Evolutionary conservation across 2,329 filamentous ascomycete genomes (phyloP), one percentile per base, ranked within the genome.

Genomic region (Fusarium falciforme): DNA sequence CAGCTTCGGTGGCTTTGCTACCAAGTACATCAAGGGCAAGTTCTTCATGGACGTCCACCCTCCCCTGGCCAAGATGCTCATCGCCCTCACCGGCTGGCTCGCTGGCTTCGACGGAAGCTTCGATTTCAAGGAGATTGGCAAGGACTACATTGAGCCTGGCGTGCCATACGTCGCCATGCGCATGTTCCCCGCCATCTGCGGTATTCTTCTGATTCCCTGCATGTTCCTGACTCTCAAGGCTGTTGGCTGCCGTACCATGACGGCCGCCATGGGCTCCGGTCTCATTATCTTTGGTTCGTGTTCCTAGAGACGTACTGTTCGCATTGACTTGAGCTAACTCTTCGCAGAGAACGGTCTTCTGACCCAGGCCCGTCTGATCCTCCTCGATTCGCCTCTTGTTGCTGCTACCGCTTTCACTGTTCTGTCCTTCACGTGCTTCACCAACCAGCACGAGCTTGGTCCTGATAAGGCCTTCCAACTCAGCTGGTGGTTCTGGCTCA

Each of bases 21-120:
- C 93, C 78, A 99, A 99, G 85, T 99, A 99, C 84, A 98, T 99
- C 89, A 98, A 99, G 88, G 96, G 96, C 80, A 93, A 89, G 82
- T 99, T 99, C 89, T 99, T 99, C 84, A 99, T 99, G 96, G 96
- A 99, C 82, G 96, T 99, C n/a, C 96, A 99, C 82, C 96, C 96
- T 35, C 96, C 96, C 54, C 89, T 99, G 70, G 96, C 96, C 76
- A 99, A 99, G 87, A 91, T 99, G 82, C 91, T 99, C 77, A 96
- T 99, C 79, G 97, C 96, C 61, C 90, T 99, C 70, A 95, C 95
- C 73, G 96, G 96, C 77, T 99, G 93, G 92, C 85, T 98, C 73
- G 96, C 95, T 79, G 96, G 96, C 63, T 99, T 98, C 83, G 90
- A 98, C 81, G 96, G 96, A 74, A 89, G 94, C 73, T 99, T 99